Evolutionary conservation across 208 protist species (phyloP).

Genomic region (Leishmania arabica): DNA sequence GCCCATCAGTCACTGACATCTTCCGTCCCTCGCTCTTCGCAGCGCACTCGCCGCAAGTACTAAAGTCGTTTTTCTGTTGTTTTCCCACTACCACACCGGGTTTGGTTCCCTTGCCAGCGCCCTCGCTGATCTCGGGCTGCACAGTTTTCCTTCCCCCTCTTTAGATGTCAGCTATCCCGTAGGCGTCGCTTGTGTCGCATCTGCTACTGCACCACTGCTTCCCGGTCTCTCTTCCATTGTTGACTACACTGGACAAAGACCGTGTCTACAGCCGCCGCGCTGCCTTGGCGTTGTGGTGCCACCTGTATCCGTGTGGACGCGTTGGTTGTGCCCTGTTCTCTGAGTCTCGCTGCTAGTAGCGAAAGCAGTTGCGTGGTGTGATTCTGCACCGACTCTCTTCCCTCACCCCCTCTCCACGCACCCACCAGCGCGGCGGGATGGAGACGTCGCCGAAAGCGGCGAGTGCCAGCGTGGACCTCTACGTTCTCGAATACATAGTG

Average conservation of each 20-base stretch:
- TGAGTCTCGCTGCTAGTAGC: neutral
- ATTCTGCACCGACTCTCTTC: neutral
- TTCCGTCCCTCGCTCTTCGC: neutral
- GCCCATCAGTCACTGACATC: neutral
- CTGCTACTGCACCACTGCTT: neutral
- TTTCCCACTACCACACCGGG: neutral
- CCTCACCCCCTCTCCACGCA: neutral
- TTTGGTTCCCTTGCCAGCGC: neutral
- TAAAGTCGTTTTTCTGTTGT: neutral
- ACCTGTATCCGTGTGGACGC: neutral
- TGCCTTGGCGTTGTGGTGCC: neutral
- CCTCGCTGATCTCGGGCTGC: neutral
- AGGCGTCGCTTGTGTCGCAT: neutral
- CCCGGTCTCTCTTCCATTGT: neutral
- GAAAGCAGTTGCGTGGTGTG: neutral
- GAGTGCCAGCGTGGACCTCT: constrained; percentile 18
- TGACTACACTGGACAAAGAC: neutral
- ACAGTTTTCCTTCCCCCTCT: neutral
- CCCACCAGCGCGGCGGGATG: neutral
- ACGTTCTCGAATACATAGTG: constrained; percentile 67
- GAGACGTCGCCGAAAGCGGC: neutral
- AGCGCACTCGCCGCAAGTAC: neutral
- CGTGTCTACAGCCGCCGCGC: neutral
- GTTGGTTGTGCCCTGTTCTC: neutral
- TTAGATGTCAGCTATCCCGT: neutral